phyloP scores from a whole-genome alignment of 179 eudicot genomes.

The Beta corolliflora region DNA sequence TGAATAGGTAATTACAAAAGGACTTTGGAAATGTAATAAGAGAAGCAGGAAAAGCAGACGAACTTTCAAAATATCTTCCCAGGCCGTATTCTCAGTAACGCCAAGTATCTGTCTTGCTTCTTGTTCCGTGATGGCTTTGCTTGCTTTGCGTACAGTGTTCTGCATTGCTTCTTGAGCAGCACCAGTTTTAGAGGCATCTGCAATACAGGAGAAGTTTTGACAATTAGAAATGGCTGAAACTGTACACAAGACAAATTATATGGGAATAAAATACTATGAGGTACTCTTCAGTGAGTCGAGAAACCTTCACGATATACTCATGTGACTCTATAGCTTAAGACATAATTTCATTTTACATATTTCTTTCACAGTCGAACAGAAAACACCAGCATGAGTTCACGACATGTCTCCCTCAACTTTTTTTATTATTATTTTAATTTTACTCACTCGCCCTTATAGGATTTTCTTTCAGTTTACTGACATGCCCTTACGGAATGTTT shows the following conservation, averaged over 20 bases:
- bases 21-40: background rate
- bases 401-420: no score
- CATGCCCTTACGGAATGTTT: no score
- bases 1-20: background rate
- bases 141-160: conserved; percentile 58
- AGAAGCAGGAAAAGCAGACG: conserved; percentile 12
- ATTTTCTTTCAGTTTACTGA: no score
- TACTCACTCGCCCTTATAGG: no score
- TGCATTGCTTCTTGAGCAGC: conserved; percentile 89
- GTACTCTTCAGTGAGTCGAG: background rate
- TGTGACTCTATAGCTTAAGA: background rate
- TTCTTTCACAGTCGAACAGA: background rate
- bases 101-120: conserved; percentile 97
- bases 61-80: conserved; percentile 79
- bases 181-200: conserved; percentile 86
- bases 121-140: conserved; percentile 78
- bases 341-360: background rate
- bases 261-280: background rate
- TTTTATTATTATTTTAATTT: no score
- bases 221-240: background rate
- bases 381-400: background rate
- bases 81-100: conserved; percentile 68
- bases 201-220: conserved; percentile 5
- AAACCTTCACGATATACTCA: background rate
- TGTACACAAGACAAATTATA: no score